A percentile compares a stretch with the other conserved stretches of the same genome.
Conservation (phyloP, 495 filamentous ascomycete genomes). For the Neohortaea acidophila region DNA sequence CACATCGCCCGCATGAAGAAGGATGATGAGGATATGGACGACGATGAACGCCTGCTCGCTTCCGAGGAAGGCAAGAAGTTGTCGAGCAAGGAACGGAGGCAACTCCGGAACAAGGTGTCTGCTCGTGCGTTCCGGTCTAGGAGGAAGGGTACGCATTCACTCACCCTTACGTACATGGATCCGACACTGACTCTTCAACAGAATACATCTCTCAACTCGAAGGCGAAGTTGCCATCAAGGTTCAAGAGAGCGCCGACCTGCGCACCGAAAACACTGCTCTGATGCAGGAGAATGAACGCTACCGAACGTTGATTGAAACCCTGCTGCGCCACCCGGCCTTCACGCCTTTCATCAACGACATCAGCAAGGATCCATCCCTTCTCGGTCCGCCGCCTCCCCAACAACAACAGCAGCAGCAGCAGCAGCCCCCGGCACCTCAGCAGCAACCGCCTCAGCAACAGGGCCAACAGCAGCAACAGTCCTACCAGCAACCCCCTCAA, state of each 20-base stretch:
- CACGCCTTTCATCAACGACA: conserved; percentile 60
- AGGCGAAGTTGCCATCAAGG: conserved; percentile 57
- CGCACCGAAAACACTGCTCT: conserved; percentile 56
- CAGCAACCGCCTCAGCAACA: conserved; percentile 28
- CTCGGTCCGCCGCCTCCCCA: conserved; percentile 13
- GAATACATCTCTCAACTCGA: conserved; percentile 95
- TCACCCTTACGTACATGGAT: background rate
- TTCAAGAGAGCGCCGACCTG: conserved; percentile 56
- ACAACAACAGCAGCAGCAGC: conserved; percentile 15
- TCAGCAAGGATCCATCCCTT: conserved; percentile 27
- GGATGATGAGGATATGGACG: conserved; percentile 96
- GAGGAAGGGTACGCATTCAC: conserved; percentile 66
- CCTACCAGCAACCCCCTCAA: conserved; percentile 22
- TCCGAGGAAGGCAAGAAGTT: conserved; percentile 97
- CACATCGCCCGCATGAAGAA: conserved; percentile 52
- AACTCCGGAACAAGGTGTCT: conserved; percentile 95
- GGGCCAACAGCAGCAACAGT: conserved; percentile 30
- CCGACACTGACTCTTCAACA: conserved; percentile 38
- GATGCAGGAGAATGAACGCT: conserved; percentile 62
- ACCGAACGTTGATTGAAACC: conserved; percentile 62
- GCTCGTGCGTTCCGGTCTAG: conserved; percentile 89
- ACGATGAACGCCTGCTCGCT: conserved; percentile 81
- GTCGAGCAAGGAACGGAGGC: conserved; percentile 81
- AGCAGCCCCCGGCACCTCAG: conserved; percentile 20
- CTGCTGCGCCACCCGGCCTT: conserved; percentile 80